Evolutionary conservation across 139 green algal species (phyloP), one percentile per base, ranked within the genome.

Genomic region (Diplosphaera chodatii): DNA sequence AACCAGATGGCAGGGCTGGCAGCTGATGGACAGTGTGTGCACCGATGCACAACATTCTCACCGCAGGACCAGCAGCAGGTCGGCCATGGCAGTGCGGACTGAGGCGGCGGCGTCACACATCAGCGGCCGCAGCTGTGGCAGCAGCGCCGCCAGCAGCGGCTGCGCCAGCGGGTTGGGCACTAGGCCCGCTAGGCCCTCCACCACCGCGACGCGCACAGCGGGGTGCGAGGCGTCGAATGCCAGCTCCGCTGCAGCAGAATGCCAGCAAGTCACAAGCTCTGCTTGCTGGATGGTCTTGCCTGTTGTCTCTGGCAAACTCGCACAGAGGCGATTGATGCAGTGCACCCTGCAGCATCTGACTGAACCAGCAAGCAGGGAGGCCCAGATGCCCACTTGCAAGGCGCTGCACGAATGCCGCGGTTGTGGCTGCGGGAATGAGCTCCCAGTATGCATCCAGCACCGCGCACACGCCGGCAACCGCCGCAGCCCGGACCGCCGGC

Each of bases 401-500:
- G 32, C 82, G 75, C 23, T 74, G 67, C 3, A 94, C 72, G 28
- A 88, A 87, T 21, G 63, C 70, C 3, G 85, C 86, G 32, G 77
- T 88, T 6, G 84, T 87, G 37, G 77, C 76, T 1, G 79, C 73
- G 0, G 91, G 91, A 18, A 96, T 83, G 66, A 96, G 74, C 81
- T 96, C 90, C 91, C 91, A 96, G 73, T 78, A 96, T 16, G 72
- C 41, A 77, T 88, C 80, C 10, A 96, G 85, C 56, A 92, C 55
- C 16, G 5, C 25, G 55, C 80, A 83, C 21, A 84, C 73, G 55
- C 82, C 89, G 23, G 37, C 41, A 25, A 88, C 84, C 1, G 86
- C 91, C 1, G 74, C 78, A 28, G 71, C 74, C 0, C 91, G 81
- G 55, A 96, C 86, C 16, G 64, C 63, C 5, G 90, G 86, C 64